Percentiles rank a stretch among this genome's conserved stretches.
These are phyloP conservation scores for Phoma herbarum DNA, from an alignment of 2,329 filamentous ascomycete genomes.

Conservation along the genomic window DNA sequence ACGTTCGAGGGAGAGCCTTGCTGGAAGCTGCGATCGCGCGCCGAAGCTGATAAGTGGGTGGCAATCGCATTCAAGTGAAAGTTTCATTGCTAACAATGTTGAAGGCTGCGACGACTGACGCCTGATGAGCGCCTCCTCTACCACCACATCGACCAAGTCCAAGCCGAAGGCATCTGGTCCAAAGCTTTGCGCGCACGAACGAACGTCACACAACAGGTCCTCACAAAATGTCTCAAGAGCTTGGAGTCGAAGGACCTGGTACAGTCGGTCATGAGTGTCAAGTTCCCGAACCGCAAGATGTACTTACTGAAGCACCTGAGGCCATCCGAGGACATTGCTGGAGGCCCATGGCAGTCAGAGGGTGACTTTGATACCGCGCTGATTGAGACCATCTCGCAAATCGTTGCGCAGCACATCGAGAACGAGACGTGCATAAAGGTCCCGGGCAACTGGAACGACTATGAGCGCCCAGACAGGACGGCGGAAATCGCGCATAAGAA, in stretches of 20 bases:
- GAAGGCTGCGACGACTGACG: slow-evolving; percentile 57
- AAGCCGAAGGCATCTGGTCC: slow-evolving; percentile 88
- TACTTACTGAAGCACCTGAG: slow-evolving; percentile 89
- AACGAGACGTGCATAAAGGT: slow-evolving; percentile 73
- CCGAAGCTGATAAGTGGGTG: slow-evolving; percentile 50
- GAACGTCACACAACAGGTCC: slow-evolving; percentile 82
- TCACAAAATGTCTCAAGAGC: slow-evolving; percentile 83
- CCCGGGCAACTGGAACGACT: slow-evolving; percentile 53
- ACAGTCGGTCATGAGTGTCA: slow-evolving; percentile 88
- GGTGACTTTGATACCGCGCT: slow-evolving; percentile 89
- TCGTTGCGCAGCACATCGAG: slow-evolving; percentile 78
- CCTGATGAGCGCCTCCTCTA: slow-evolving; percentile 86
- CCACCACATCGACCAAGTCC: slow-evolving; percentile 85
- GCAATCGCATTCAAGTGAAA: background rate
- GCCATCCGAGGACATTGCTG: slow-evolving; percentile 88
- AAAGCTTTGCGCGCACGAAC: slow-evolving; percentile 82
- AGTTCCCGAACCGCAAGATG: slow-evolving; percentile 90
- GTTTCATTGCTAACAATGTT: slow-evolving; percentile 19
- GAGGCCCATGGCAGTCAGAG: slow-evolving; percentile 94
- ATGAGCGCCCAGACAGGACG: slow-evolving; percentile 48
- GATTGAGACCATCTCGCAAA: slow-evolving; percentile 77
- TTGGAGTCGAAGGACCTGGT: slow-evolving; percentile 85
- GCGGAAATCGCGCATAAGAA: slow-evolving; percentile 49
- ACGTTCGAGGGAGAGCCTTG: slow-evolving; percentile 48
- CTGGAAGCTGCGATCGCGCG: slow-evolving; percentile 48